Conservation (phyloP, 768 basidiomycete genomes). For the Nevesoporus exiguus region DNA sequence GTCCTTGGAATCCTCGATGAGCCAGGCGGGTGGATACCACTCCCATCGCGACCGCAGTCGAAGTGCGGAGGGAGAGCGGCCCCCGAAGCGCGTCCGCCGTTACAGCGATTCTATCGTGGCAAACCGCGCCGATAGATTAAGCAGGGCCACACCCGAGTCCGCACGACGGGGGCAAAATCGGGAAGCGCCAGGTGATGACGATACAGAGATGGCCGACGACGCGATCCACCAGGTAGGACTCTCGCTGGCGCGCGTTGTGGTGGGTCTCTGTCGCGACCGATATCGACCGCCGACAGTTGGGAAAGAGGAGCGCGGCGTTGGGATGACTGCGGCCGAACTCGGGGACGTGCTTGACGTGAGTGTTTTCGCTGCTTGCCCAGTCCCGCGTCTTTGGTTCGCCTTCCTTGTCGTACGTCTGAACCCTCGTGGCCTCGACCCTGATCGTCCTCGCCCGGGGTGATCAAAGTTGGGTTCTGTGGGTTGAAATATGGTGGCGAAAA, state of each 20-base stretch:
- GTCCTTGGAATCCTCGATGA: conserved; percentile 3
- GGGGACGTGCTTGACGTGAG: conserved; percentile 34
- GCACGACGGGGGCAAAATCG: conserved; percentile 1
- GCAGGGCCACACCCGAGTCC: conserved; percentile 9
- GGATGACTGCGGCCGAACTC: conserved; percentile 30
- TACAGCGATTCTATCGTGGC: conserved; percentile 12
- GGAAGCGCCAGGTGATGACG: conserved; percentile 3
- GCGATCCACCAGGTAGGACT: conserved; percentile 16
- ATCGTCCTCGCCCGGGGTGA: conserved; percentile 6
- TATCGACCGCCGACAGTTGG: conserved; percentile 10
- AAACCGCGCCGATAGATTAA: conserved; percentile 12
- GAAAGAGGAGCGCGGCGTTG: conserved; percentile 9
- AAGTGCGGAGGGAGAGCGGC: conserved; percentile 27
- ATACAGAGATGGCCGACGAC: not conserved
- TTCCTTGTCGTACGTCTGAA: not conserved
- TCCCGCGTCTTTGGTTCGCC: not conserved
- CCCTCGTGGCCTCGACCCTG: conserved; percentile 19
- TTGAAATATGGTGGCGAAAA: conserved; percentile 19
- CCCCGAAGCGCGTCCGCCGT: conserved; percentile 26
- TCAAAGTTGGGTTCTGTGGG: conserved; percentile 4
- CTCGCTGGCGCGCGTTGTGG: conserved; percentile 21
- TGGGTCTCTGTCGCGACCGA: conserved; percentile 23
- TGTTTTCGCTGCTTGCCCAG: not conserved
- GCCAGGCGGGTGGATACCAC: conserved; percentile 2
- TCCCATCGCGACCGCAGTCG: conserved; percentile 12